Base-by-base conservation (phyloP, 345 rosid genomes). In the Schrenkiella parvula region DNA sequence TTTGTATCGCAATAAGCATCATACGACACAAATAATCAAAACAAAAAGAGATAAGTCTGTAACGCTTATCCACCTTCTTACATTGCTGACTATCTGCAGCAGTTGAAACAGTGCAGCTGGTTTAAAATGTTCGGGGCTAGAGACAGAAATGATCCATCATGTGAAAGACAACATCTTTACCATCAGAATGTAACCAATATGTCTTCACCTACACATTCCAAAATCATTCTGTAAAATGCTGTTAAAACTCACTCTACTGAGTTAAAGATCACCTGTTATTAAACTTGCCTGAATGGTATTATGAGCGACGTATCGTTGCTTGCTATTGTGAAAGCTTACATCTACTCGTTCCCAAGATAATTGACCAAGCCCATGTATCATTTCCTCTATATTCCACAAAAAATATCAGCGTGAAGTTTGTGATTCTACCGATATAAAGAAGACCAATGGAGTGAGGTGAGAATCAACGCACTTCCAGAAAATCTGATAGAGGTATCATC, bases 171-270 rank as follows among this genome's bases (percentile, higher is more conserved):
- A 92, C 98, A 80, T 92, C 97, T 1, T 88, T 88, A 26, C 98
- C 98, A 82, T 92, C 91, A 9, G 96, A 89, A 82, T 92, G 85
- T 76, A 92, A 70, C 95, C 98, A 90, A 81, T 90, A 85, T 76
- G 79, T 83, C 84, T 85, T 90, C 75, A 92, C 98, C 98, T 92
- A 88, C 47, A 66, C 21, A 73, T 72, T 48, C 62, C 70, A 63
- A 25, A 19, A 63, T 26, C 15, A 21, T 23, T 29, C 25, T n/a
- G 46, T 41, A 42, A 35, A 48, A 32, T 43, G 32, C 53, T 42
- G 8, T 37, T 48, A 13, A 25, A n/a, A n/a, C 8, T 26, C 12
- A 26, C 1, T 42, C 64, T 14, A 54, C 3, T 5, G 23, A 48
- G 39, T 39, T 39, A 26, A 26, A 6, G 10, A n/a, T 66, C 31